These are phyloP conservation scores for Penicillium glabrum DNA, from an alignment of 2,329 filamentous ascomycete species.

Conservation along the genomic window DNA sequence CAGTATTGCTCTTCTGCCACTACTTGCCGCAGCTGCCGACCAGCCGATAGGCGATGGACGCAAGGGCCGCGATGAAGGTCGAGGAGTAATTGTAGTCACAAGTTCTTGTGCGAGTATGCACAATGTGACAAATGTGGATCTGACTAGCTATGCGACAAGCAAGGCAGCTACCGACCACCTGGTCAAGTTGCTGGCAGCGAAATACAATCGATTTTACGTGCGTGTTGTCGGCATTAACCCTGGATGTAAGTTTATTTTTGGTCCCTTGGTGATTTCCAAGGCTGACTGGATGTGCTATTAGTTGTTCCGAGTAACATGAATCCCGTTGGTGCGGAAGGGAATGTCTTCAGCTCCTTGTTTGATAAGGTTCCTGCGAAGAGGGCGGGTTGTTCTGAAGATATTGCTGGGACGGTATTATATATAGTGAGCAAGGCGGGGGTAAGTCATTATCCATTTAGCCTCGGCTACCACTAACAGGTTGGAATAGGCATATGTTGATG, in stretches of 20 bases:
- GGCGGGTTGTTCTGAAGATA: constrained; percentile 42
- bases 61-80: constrained; percentile 39
- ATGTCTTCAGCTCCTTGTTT: constrained; percentile 44
- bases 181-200: constrained; percentile 50
- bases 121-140: constrained; percentile 53
- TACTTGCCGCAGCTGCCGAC: constrained; percentile 44
- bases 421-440: constrained; percentile 44
- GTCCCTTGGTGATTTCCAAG: background rate
- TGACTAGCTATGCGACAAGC: constrained; percentile 53
- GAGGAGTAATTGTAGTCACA: constrained; percentile 50
- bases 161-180: constrained; percentile 56
- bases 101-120: constrained; percentile 56
- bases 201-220: constrained; percentile 48
- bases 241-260: constrained; percentile 36
- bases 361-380: constrained; percentile 42
- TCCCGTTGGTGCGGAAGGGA: constrained; percentile 40
- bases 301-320: constrained; percentile 50
- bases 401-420: constrained; percentile 46
- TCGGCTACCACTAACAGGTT: background rate
- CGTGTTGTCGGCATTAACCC: constrained; percentile 48
- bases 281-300: constrained; percentile 15
- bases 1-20: constrained; percentile 47
- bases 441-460: constrained; percentile 11
- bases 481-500: constrained; percentile 41
- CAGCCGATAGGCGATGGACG: constrained; percentile 24